A percentile compares a stretch with the other conserved stretches of the same genome.
phyloP scores from a whole-genome alignment of 306 rosid genomes.

The Fragaria ananassa region DNA sequence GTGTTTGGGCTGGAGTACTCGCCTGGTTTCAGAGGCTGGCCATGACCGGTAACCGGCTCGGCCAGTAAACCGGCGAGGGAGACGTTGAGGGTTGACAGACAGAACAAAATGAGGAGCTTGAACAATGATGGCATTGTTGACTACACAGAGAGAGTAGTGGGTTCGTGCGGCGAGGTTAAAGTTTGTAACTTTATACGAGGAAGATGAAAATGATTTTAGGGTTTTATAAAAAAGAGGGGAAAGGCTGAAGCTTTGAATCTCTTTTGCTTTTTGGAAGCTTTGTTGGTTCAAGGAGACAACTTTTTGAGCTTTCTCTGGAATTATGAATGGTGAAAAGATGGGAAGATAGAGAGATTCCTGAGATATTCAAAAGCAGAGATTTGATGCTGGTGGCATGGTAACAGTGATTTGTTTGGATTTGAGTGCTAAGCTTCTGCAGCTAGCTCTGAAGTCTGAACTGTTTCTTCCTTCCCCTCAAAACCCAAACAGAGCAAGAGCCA shows the following conservation, averaged over 20 bases:
- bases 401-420: not conserved
- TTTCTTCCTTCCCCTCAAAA: not conserved
- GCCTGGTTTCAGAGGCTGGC: conserved; percentile 62
- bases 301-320: conserved; percentile 29
- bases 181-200: conserved; percentile 16
- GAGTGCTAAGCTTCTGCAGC: conserved; percentile 5
- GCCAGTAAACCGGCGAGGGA: conserved; percentile 53
- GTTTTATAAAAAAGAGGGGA: not conserved
- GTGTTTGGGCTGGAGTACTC: conserved; percentile 55
- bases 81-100: conserved; percentile 4
- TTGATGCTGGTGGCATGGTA: not conserved
- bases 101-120: conserved; percentile 14
- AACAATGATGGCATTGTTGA: conserved; percentile 16
- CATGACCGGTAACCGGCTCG: conserved; percentile 53
- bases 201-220: conserved; percentile 13
- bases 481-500: not conserved
- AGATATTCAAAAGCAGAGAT: conserved; percentile 22
- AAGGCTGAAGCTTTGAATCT: conserved; percentile 15
- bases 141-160: not conserved
- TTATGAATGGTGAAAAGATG: conserved; percentile 13
- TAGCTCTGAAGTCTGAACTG: not conserved
- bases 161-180: conserved; percentile 16
- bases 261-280: conserved; percentile 21
- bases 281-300: conserved; percentile 18
- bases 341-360: conserved; percentile 23